Evolutionary conservation across 768 basidiomycete genomes (phyloP), one percentile per base, ranked within the genome.

Genomic region (Calocybe gangraenosa): DNA sequence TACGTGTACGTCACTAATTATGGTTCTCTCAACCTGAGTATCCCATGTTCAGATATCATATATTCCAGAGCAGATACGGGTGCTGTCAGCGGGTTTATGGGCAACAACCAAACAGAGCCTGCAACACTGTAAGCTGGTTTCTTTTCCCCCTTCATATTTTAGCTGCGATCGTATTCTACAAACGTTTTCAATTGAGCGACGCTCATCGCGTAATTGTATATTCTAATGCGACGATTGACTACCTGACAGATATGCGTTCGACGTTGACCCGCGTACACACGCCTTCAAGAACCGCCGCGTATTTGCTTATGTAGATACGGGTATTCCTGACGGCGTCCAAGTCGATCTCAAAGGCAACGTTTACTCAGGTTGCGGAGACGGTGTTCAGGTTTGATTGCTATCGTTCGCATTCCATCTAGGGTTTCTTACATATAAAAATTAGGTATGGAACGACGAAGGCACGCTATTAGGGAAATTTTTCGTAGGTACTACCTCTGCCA

Each of bases 341-440:
- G 67, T 83, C 1, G 87, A 89, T 53, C 65, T 65, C 3, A 59
- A 70, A 0, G 82, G 82, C 0, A 87, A 87, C 50, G 75, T 88
- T 0, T 88, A 79, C 56, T 67, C 79, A 0, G 81, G 79, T 1
- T 78, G 76, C 45, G 83, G 78, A n/a, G 86, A 87, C 46, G 85
- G 84, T 31, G 73, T 78, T 0, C 77, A 85, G 20, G 81, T 80
- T 45, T 28, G 20, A 30, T 35, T 36, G n/a, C n/a, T n/a, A n/a
- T n/a, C n/a, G n/a, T n/a, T n/a, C n/a, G n/a, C n/a, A n/a, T n/a
- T n/a, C n/a, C n/a, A n/a, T n/a, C n/a, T n/a, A 7, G 21, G 23
- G 19, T 23, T 22, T 43, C 37, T 42, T 25, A 41, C 19, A 19
- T 38, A n/a, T n/a, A 5, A 2, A 20, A 8, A 23, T 22, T 44